Percentiles rank a stretch among this genome's conserved stretches.
These are phyloP conservation scores for Hippophae rhamnoides DNA, from an alignment of 306 rosid species.

Conservation along the genomic window DNA sequence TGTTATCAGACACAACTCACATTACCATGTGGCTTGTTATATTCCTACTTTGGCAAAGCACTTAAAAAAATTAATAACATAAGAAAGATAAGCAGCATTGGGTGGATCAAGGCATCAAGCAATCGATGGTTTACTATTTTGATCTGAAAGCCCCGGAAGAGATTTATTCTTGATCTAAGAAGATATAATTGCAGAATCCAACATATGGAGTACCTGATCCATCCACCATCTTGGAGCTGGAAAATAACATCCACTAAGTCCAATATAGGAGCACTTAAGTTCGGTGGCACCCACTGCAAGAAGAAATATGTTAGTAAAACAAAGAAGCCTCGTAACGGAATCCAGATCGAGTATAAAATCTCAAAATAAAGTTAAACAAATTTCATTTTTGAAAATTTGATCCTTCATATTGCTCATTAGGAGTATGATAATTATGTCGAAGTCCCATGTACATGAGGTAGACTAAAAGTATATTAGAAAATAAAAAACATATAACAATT, in stretches of 20 bases:
- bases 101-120: too few species aligned
- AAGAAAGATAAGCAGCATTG: too few species aligned
- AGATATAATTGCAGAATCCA: background rate
- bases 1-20: too few species aligned
- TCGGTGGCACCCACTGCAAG: slow-evolving; percentile 96
- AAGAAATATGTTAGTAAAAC: slow-evolving; percentile 23
- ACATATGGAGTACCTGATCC: slow-evolving; percentile 70
- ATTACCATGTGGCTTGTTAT: too few species aligned
- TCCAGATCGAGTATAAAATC: slow-evolving; percentile 2
- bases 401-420: background rate
- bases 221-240: slow-evolving; percentile 97
- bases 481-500: background rate
- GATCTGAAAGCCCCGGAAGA: background rate
- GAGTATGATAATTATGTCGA: too few species aligned
- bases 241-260: slow-evolving; percentile 89
- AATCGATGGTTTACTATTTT: background rate
- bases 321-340: slow-evolving; percentile 9
- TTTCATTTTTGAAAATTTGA: background rate
- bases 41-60: too few species aligned
- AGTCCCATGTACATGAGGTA: background rate
- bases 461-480: slow-evolving; percentile 5
- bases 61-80: too few species aligned
- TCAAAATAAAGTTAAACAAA: background rate
- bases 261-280: slow-evolving; percentile 77
- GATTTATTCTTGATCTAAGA: background rate